Evolutionary conservation across 176 grass and related monocot species (phyloP), one percentile per base, ranked within the genome.

Genomic region (Alopecurus myosuroides): DNA sequence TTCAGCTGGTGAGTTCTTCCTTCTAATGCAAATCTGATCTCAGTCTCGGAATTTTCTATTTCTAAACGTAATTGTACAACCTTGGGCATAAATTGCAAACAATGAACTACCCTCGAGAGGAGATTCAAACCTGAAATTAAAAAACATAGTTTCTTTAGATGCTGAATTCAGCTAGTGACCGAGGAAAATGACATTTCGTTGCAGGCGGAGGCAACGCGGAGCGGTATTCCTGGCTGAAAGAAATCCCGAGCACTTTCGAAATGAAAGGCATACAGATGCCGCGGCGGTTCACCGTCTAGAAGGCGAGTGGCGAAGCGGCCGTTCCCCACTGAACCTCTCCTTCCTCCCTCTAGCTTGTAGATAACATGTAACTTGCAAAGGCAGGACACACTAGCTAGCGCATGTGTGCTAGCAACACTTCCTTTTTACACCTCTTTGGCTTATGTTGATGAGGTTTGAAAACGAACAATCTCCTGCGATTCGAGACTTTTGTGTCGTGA

Each of bases 171-270:
- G 62, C n/a, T 49, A 45, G 13, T n/a, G n/a, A n/a, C 74, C 89
- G 46, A 85, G 2, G 19, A 69, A 84, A 53, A n/a, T 68, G 39
- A 14, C 56, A 7, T 78, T 42, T 78, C 20, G 10, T 92, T 84
- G 79, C 82, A 98, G 95, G 78, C 46, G 82, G 68, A 36, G 78
- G n/a, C n/a, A n/a, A 91, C 11, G 52, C 25, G 14, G 45, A 48
- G 7, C 69, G 64, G 26, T 93, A 92, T 80, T 88, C 77, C n/a
- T 95, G 93, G 91, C 88, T 98, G 20, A 89, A 75, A 63, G 85
- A 86, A 72, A 74, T 89, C 49, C 68, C 63, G 11, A 77, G 76
- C 25, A 89, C 58, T 12, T 95, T 93, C 4, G 71, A 42, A 28
- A 84, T 95, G 62, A 60, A 56, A 61, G 80, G 82, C 13, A 84